Evolutionary conservation across 106 monocot genomes (phyloP).

Genomic region (Dendrobium huoshanense): DNA sequence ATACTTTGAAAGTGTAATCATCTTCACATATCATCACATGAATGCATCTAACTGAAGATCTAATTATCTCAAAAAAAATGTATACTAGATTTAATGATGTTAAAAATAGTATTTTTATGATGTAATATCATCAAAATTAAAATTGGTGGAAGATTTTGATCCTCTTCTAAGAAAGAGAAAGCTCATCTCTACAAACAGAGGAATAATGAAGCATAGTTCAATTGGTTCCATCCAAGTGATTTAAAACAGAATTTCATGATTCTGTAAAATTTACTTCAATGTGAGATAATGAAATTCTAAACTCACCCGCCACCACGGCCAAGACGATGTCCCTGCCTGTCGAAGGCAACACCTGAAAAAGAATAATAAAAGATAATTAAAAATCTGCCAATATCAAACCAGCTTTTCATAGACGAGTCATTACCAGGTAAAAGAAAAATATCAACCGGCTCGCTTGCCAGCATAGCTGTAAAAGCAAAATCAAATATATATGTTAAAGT

Average conservation of each 20-base stretch:
- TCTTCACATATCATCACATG: no score
- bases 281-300: background rate
- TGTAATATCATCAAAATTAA: no score
- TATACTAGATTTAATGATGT: no score
- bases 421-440: conserved; percentile 73
- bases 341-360: conserved; percentile 69
- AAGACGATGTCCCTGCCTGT: conserved; percentile 57
- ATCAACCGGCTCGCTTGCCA: conserved; percentile 64
- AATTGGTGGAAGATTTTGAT: no score
- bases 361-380: conserved; percentile 9
- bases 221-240: background rate
- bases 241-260: background rate
- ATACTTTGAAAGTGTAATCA: no score
- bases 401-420: background rate
- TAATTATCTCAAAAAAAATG: no score
- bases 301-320: conserved; percentile 89
- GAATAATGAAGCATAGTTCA: background rate
- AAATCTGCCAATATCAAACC: background rate
- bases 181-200: background rate
- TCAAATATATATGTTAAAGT: background rate
- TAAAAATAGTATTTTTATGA: no score
- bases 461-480: conserved; percentile 43
- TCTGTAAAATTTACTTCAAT: background rate
- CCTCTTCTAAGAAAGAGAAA: no score
- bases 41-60: no score